Conservation (phyloP, 192 early-diverging fungal genomes). For the Dispira parvispora region DNA sequence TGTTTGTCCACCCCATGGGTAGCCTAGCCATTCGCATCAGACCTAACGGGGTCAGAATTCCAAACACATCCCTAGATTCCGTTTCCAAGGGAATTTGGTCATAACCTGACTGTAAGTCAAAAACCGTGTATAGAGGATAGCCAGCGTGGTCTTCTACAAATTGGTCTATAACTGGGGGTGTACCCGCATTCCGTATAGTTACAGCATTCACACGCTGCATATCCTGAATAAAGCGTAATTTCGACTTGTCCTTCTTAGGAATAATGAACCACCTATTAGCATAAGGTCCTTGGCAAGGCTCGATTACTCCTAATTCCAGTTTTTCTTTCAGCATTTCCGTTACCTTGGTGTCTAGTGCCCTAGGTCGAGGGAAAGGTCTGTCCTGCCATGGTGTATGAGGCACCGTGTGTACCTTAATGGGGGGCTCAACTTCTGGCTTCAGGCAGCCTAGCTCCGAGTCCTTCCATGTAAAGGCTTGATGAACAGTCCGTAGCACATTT, state of each 20-base stretch:
- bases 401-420: constrained; percentile 4
- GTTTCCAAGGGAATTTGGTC: no score
- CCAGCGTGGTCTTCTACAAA: constrained; percentile 3
- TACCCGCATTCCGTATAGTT: constrained; percentile 11
- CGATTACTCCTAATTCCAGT: constrained; percentile 2
- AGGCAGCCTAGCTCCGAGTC: neutral
- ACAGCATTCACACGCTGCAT: constrained; percentile 6
- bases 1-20: no score
- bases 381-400: constrained; percentile 4
- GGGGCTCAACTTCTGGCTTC: neutral
- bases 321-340: constrained; percentile 3
- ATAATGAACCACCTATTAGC: constrained; percentile 9
- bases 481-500: neutral
- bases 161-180: constrained; percentile 2
- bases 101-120: constrained; percentile 10
- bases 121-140: neutral
- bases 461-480: neutral
- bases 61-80: no score
- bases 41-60: no score
- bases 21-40: no score
- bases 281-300: no score
- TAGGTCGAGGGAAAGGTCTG: neutral
- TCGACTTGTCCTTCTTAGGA: constrained; percentile 12
- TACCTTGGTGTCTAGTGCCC: neutral
- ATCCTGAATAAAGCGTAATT: constrained; percentile 12